A percentile compares a stretch with the other conserved stretches of the same genome.
phyloP scores from a whole-genome alignment of 192 early-diverging fungal species.

The Spinellus fusiger region DNA sequence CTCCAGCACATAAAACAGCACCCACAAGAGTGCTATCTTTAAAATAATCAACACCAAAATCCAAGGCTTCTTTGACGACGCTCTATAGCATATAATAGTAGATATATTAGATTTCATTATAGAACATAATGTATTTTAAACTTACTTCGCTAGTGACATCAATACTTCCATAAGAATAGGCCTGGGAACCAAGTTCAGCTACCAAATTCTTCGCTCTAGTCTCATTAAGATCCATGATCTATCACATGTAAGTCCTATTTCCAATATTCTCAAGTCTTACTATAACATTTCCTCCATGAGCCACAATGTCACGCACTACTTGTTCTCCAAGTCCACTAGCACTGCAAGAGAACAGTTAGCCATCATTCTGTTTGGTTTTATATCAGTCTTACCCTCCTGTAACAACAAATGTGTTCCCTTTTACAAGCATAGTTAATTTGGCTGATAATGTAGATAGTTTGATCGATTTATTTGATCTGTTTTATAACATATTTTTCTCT shows the following conservation, averaged over 20 bases:
- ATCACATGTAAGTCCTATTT: neutral
- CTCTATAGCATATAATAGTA: neutral
- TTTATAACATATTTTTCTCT: too few species aligned
- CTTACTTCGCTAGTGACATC: constrained; percentile 23
- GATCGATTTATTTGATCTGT: too few species aligned
- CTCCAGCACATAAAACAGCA: constrained; percentile 18
- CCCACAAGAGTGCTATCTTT: constrained; percentile 1
- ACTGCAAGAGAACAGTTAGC: neutral
- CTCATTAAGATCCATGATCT: constrained; percentile 25
- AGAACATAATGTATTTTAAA: too few species aligned
- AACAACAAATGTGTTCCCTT: constrained; percentile 46
- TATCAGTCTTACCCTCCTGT: constrained; percentile 38
- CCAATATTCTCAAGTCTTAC: neutral
- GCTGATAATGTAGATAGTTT: too few species aligned
- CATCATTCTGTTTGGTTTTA: neutral
- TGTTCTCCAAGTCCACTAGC: constrained; percentile 23
- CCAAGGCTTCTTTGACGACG: constrained; percentile 12
- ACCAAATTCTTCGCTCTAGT: neutral
- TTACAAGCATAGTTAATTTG: constrained; percentile 38
- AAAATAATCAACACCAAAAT: neutral
- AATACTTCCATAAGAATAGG: constrained; percentile 6
- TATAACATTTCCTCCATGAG: constrained; percentile 5
- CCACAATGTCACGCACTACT: constrained; percentile 1
- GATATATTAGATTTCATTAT: neutral
- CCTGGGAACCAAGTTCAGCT: neutral